phyloP scores from a whole-genome alignment of 2,329 filamentous ascomycete species.

The Moelleriella libera region DNA sequence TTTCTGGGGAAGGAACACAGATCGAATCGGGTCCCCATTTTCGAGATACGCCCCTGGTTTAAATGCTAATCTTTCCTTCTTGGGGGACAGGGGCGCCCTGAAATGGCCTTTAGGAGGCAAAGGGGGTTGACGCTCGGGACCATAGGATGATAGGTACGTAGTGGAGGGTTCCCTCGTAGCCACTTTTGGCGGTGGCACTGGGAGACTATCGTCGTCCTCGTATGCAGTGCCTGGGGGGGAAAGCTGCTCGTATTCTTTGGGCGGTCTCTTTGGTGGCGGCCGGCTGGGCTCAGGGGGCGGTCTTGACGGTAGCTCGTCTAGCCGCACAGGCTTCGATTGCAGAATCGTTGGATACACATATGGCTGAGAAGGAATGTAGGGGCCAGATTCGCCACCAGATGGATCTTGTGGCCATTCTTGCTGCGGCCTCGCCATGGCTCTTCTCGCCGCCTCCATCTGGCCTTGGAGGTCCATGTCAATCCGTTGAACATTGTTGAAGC shows the following conservation, averaged over 20 bases:
- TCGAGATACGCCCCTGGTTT: constrained; percentile 77
- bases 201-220: too few relatives aligned
- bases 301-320: constrained; percentile 15
- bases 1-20: constrained; percentile 69
- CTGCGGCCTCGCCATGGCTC: constrained; percentile 21
- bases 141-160: background rate
- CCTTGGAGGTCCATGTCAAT: constrained; percentile 30
- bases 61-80: constrained; percentile 49
- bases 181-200: too few relatives aligned
- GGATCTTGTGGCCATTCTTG: background rate
- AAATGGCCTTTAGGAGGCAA: constrained; percentile 15
- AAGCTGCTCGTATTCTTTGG: constrained; percentile 11
- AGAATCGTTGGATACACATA: constrained; percentile 46
- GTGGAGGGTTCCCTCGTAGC: too few relatives aligned
- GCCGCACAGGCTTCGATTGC: constrained; percentile 33
- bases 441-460: constrained; percentile 39
- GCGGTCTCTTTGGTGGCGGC: constrained; percentile 19
- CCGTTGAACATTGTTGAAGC: background rate
- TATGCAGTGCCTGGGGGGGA: background rate
- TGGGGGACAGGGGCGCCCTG: constrained; percentile 14
- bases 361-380: constrained; percentile 11
- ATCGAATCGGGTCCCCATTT: constrained; percentile 72
- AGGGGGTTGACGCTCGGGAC: constrained; percentile 5
- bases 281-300: constrained; percentile 4
- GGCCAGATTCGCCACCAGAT: constrained; percentile 7